Conservation (phyloP, 495 filamentous ascomycete species). For the Penicillium daleae region DNA sequence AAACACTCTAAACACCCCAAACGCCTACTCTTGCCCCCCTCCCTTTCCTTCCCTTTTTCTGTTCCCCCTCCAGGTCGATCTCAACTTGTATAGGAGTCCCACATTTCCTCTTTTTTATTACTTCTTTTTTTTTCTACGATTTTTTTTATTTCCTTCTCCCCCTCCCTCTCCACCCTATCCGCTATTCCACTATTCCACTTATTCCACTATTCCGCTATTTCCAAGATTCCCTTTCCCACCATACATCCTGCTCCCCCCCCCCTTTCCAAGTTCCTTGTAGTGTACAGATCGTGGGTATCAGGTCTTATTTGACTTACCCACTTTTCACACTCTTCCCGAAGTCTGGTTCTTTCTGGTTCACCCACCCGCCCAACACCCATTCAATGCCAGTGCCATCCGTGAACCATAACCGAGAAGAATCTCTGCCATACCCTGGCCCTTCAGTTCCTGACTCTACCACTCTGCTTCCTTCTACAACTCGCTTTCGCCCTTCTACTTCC, state of each 20-base stretch:
- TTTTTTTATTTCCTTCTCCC: constrained; percentile 6
- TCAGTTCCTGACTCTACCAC: constrained; percentile 29
- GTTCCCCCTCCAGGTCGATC: not conserved
- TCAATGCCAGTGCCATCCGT: constrained; percentile 52
- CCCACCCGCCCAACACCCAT: constrained; percentile 33
- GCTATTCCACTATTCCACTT: constrained; percentile 18
- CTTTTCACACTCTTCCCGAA: constrained; percentile 38
- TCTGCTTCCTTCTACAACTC: constrained; percentile 10
- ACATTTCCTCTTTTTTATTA: not conserved
- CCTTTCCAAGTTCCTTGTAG: constrained; percentile 6
- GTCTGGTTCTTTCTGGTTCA: constrained; percentile 44
- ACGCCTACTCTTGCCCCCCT: not conserved
- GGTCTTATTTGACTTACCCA: constrained; percentile 35
- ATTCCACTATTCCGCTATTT: constrained; percentile 15
- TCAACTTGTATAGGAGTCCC: constrained; percentile 3
- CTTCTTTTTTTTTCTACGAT: constrained; percentile 13
- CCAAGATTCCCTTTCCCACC: constrained; percentile 17
- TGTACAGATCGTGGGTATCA: constrained; percentile 26
- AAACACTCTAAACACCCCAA: constrained; percentile 1
- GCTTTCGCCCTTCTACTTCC: constrained; percentile 23
- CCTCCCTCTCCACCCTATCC: constrained; percentile 20
- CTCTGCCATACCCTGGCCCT: constrained; percentile 33
- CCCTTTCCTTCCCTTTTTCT: not conserved
- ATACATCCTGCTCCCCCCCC: too few species aligned
- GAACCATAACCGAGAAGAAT: constrained; percentile 47